Evolutionary conservation across 2,329 filamentous ascomycete species (phyloP).

Genomic region (Sordariomycetes sp.): DNA sequence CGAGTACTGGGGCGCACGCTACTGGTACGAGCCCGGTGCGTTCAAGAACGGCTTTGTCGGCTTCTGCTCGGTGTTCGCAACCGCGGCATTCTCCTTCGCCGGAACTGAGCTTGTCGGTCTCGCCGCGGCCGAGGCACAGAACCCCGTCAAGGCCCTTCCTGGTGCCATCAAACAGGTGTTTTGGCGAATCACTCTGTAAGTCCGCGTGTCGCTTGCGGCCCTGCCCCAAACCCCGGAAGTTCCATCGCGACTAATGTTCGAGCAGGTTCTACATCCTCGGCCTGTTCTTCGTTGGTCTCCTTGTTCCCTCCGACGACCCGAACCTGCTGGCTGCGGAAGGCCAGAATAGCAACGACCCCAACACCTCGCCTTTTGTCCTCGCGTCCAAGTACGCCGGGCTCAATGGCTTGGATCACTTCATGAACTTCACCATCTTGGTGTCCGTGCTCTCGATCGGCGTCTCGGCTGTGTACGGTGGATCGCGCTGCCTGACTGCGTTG

Average conservation of each 20-base stretch:
- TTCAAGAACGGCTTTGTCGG: slow-evolving; percentile 64
- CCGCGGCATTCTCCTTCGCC: slow-evolving; percentile 57
- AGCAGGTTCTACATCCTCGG: slow-evolving; percentile 32
- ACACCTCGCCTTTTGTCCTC: slow-evolving; percentile 39
- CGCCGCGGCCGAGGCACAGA: slow-evolving; percentile 56
- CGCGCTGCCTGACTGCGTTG: slow-evolving; percentile 43
- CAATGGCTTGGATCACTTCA: slow-evolving; percentile 33
- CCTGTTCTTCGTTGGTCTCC: slow-evolving; percentile 35
- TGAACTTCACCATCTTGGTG: slow-evolving; percentile 43
- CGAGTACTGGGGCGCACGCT: slow-evolving; percentile 30
- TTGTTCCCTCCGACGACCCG: slow-evolving; percentile 29
- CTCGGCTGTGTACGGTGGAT: slow-evolving; percentile 43
- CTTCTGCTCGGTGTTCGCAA: slow-evolving; percentile 59
- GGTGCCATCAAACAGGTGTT: slow-evolving; percentile 68
- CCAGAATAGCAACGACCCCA: slow-evolving; percentile 14
- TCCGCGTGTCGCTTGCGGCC: background rate
- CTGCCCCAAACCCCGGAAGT: background rate
- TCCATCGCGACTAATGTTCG: background rate
- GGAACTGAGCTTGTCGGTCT: slow-evolving; percentile 61
- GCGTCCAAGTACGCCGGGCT: slow-evolving; percentile 36
- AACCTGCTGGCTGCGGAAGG: slow-evolving; percentile 26
- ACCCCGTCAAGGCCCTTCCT: slow-evolving; percentile 61
- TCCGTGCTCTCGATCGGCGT: slow-evolving; percentile 44
- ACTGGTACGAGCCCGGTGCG: slow-evolving; percentile 31
- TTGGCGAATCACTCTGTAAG: slow-evolving; percentile 34